Evolutionary conservation across 345 rosid genomes (phyloP).

Genomic region (Acer negundo): DNA sequence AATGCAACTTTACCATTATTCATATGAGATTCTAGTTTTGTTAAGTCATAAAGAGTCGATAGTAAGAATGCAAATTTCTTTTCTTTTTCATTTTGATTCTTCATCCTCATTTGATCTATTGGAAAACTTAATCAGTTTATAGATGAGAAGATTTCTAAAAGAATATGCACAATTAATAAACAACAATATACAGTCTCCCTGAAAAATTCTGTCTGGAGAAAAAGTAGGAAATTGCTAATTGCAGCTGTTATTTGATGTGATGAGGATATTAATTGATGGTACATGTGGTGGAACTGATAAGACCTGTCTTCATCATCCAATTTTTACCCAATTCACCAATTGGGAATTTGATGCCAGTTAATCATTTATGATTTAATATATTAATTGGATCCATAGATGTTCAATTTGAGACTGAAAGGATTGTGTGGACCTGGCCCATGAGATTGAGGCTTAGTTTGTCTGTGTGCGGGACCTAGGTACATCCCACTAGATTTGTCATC

Average conservation of each 20-base stretch:
- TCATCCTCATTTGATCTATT: not conserved
- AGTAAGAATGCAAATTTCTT: not conserved
- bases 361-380: not conserved
- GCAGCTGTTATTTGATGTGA: not conserved
- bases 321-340: not conserved
- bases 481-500: not conserved
- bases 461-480: not conserved
- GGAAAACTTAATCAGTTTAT: not conserved
- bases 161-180: not conserved
- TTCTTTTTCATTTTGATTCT: not conserved
- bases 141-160: not conserved
- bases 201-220: not conserved
- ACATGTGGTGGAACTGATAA: not conserved
- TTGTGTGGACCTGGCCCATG: not conserved
- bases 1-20: not conserved
- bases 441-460: not conserved
- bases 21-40: not conserved
- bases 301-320: not conserved
- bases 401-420: not conserved
- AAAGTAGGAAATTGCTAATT: not conserved
- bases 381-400: not conserved
- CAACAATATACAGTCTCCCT: not conserved
- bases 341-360: not conserved
- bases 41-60: not conserved
- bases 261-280: not conserved